Evolutionary conservation across 805 yeast genomes (phyloP).

Genomic region (Saccharomyces paradoxus): DNA sequence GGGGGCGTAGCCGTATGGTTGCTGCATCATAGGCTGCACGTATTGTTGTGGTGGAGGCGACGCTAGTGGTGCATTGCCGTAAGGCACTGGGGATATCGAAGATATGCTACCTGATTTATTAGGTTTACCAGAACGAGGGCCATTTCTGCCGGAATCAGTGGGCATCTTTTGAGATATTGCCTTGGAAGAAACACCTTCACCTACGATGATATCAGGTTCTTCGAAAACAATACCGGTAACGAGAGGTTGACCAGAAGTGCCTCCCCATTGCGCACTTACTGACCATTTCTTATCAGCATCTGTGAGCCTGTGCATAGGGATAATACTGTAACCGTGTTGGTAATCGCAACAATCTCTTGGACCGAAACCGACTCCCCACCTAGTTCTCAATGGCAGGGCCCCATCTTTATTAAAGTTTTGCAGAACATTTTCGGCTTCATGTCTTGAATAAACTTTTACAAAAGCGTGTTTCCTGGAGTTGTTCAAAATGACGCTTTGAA

Average conservation of each 20-base stretch:
- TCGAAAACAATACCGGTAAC: conserved; percentile 77
- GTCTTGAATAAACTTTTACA: conserved; percentile 85
- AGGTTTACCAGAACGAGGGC: conserved; percentile 70
- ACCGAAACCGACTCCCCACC: conserved; percentile 99
- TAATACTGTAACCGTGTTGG: conserved; percentile 78
- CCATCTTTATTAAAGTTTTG: conserved; percentile 64
- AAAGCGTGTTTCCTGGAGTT: conserved; percentile 91
- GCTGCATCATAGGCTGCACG: conserved; percentile 6
- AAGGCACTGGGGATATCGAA: neutral
- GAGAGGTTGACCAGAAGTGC: conserved; percentile 82
- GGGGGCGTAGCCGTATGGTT: conserved; percentile 7
- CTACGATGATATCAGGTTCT: conserved; percentile 96
- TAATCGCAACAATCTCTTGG: conserved; percentile 98
- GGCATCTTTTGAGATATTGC: conserved; percentile 90
- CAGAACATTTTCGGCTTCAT: conserved; percentile 81
- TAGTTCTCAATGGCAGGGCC: conserved; percentile 58
- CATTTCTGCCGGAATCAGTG: conserved; percentile 76
- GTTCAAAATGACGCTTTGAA: conserved; percentile 83
- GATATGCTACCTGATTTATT: conserved; percentile 24
- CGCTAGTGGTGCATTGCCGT: conserved; percentile 26
- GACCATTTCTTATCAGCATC: conserved; percentile 93
- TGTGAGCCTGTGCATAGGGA: conserved; percentile 80
- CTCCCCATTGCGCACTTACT: conserved; percentile 90
- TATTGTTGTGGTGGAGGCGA: conserved; percentile 18
- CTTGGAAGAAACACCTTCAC: conserved; percentile 86